Percentiles rank a stretch among this genome's conserved stretches.
These are phyloP conservation scores for Fragaria ananassa DNA, from an alignment of 306 rosid genomes.

Conservation along the genomic window DNA sequence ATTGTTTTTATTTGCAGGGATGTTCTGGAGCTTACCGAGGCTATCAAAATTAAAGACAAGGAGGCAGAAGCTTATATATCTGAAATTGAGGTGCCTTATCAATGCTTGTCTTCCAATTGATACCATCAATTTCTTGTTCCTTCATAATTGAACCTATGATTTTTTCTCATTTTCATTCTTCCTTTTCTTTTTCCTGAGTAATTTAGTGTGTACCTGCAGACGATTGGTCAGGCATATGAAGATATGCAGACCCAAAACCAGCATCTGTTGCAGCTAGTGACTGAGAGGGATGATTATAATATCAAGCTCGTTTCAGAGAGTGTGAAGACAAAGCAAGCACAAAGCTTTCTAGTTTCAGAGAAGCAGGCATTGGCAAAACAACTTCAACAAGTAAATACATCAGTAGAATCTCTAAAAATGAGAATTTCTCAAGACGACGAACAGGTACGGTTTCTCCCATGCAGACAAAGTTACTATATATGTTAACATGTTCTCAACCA, in stretches of 20 bases:
- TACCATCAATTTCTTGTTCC: slow-evolving; percentile 14
- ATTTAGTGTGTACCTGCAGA: slow-evolving; percentile 46
- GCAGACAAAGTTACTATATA: background rate
- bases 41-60: slow-evolving; percentile 71
- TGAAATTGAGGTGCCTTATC: slow-evolving; percentile 79
- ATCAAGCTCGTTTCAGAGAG: slow-evolving; percentile 96
- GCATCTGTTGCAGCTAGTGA: slow-evolving; percentile 78
- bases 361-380: slow-evolving; percentile 77
- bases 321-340: slow-evolving; percentile 81
- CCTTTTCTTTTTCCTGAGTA: background rate
- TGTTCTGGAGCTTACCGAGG: slow-evolving; percentile 75
- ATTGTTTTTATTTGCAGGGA: slow-evolving; percentile 47
- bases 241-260: slow-evolving; percentile 99
- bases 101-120: background rate
- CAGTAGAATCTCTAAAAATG: slow-evolving; percentile 50
- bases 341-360: slow-evolving; percentile 55
- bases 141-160: background rate
- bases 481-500: slow-evolving; percentile 15
- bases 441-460: slow-evolving; percentile 43
- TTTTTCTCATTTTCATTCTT: slow-evolving; percentile 13
- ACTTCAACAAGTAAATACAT: slow-evolving; percentile 62
- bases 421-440: slow-evolving; percentile 62
- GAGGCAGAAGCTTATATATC: slow-evolving; percentile 90
- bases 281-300: slow-evolving; percentile 95
- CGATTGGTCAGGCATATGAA: slow-evolving; percentile 97